phyloP scores from a whole-genome alignment of 345 rosid genomes.

The Gossypium raimondii region DNA sequence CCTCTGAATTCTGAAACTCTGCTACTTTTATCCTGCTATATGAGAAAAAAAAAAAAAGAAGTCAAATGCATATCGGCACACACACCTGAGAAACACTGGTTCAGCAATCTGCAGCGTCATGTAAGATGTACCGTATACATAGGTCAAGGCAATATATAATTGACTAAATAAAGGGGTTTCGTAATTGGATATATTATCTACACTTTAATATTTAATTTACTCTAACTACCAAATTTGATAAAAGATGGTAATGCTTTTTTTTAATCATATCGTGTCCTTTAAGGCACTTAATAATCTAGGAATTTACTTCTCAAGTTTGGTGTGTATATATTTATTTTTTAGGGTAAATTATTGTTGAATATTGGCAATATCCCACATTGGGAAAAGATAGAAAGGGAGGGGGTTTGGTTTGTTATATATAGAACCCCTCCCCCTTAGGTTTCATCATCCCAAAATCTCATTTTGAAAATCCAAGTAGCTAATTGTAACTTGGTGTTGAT shows the following conservation, averaged over 20 bases:
- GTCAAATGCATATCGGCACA: neutral
- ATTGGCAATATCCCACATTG: too few relatives aligned
- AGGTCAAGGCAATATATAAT: neutral
- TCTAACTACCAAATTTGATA: neutral
- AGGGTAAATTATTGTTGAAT: too few relatives aligned
- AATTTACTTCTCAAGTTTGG: neutral
- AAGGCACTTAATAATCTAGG: neutral
- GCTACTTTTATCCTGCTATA: neutral
- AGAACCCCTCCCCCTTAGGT: too few relatives aligned
- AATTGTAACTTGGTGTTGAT: too few relatives aligned
- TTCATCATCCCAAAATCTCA: too few relatives aligned
- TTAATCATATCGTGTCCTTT: neutral
- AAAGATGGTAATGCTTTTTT: neutral
- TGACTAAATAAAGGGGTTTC: neutral
- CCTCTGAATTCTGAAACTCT: neutral
- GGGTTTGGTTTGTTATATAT: too few relatives aligned
- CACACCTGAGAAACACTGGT: neutral
- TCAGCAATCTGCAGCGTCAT: neutral
- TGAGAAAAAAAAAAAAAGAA: neutral
- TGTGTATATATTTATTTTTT: too few relatives aligned
- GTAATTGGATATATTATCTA: neutral
- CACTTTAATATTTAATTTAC: neutral
- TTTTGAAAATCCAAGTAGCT: too few relatives aligned
- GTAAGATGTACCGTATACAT: neutral
- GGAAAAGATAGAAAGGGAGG: too few relatives aligned